phyloP scores from a whole-genome alignment of 148 eudicot genomes.

The Dysphania ambrosioides region DNA sequence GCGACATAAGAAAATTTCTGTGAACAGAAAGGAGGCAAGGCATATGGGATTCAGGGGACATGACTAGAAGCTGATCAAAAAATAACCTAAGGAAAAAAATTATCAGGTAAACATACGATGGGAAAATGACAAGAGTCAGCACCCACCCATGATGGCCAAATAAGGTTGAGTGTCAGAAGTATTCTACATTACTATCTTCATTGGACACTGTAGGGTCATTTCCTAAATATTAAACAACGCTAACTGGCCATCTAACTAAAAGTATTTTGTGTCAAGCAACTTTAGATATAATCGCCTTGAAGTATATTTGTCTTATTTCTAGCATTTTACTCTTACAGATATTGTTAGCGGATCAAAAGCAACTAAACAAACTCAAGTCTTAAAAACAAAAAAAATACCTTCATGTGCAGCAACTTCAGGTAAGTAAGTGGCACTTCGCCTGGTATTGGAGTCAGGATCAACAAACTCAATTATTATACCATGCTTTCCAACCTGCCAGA shows the following conservation, averaged over 20 bases:
- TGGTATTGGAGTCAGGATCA: conserved; percentile 68
- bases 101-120: not conserved
- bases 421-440: conserved; percentile 84
- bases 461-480: conserved; percentile 95
- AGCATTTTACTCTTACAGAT: not conserved
- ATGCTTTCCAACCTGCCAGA: conserved; percentile 79
- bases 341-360: not conserved
- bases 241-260: not conserved
- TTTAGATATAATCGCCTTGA: not conserved
- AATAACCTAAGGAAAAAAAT: not conserved
- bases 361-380: not conserved
- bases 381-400: conserved; percentile 40
- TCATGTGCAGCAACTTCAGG: conserved; percentile 95
- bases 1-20: too few relatives aligned
- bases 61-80: not conserved
- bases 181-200: not conserved
- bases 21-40: too few relatives aligned
- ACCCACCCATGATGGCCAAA: not conserved
- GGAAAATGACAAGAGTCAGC: not conserved
- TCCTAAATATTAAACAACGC: not conserved
- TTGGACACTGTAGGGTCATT: not conserved
- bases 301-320: not conserved
- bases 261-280: not conserved
- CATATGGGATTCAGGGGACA: not conserved
- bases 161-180: not conserved